Evolutionary conservation across 2,329 filamentous ascomycete species (phyloP), one percentile per base, ranked within the genome.

Genomic region (Cephalotrichum gorgonifer): DNA sequence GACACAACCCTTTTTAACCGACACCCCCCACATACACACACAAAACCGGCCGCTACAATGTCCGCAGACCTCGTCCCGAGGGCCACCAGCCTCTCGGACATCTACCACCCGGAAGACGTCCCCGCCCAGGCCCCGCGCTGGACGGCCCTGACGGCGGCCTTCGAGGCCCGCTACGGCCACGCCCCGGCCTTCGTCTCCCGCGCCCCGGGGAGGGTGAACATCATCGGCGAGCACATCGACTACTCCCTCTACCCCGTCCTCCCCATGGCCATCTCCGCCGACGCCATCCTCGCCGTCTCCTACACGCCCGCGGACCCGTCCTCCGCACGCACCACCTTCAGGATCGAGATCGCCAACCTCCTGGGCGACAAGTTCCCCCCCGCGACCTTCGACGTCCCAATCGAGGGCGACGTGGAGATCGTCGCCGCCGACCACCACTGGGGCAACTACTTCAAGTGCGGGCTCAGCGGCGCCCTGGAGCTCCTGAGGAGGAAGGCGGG

Each of bases 191-290:
- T 95, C 60, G 81, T 97, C 20, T 80, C 91, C 9, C 83, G 93
- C 54, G 95, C 90, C 49, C 93, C 93, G 1, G 93, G 93, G 52
- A 81, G 93, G 56, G 93, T 98, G 56, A 97, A 97, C 71, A 93
- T 98, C 61, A 96, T 98, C 63, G 93, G 93, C 65, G 93, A 98
- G 75, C 93, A 98, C 71, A 95, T 98, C 60, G 93, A 98, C 72
- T 98, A 98, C 71, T 95, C 88, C 14, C 79, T 98, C 20, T 98
- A 97, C 73, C 84, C 93, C 57, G 90, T 96, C 52, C 76, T 98
- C 23, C 93, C 93, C 47, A 96, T 96, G 81, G 93, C 91, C 54
- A 89, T 97, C 56, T 88, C 86, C 6, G 86, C 88, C 54, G 93
- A 98, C 66, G 85, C 89, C 50, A 77, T 98, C 52, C 78, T 98